Base-by-base conservation (phyloP, 1,284 basidiomycete genomes). In the Sporisorium iseilematis-ciliati region DNA sequence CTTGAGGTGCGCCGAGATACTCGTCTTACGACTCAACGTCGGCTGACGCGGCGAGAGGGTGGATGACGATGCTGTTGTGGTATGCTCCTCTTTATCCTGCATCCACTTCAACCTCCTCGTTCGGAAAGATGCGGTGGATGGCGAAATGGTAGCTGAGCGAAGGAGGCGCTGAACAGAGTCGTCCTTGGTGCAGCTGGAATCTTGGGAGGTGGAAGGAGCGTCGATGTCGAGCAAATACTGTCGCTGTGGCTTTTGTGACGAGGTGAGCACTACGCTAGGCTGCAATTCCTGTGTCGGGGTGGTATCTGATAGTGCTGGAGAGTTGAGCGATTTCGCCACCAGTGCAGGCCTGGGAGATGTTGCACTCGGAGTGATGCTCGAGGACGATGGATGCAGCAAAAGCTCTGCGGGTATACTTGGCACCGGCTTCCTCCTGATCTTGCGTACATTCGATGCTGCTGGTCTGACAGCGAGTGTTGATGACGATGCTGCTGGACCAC, bases 1-100 rank as follows among this genome's bases (percentile, higher is more conserved):
- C 43, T 68, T 73, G 38, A 73, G 69, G 18, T 71, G 68, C 3
- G 58, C 58, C 29, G 63, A 63, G 46, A 73, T 57, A 46, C 65
- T 67, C 14, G 64, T 64, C 25, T 73, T 73, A 29, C 70, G 70
- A 35, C 52, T 57, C 12, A 69, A 49, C 1, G 46, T 35, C 20
- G 66, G 56, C n/a, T 64, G 56, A 5, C 52, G 51, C 7, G 59
- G 42, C 1, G 55, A 46, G 20, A 31, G 21, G 16, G 51, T 18
- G 1, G 63, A 21, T n/a, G 57, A 21, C 7, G 60, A 51, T 7
- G 55, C 45, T 11, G 33, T 0, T 0, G 56, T 5, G 20, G 52
- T n/a, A n/a, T 66, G 64, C 64, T 72, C 64, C 46, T 72, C 69
- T 33, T 57, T 66, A 7, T 66, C 69, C 7, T 53, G 52, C 52